These are phyloP conservation scores for Funneliformis mosseae DNA, from an alignment of 192 early-diverging fungal genomes.

Conservation along the genomic window DNA sequence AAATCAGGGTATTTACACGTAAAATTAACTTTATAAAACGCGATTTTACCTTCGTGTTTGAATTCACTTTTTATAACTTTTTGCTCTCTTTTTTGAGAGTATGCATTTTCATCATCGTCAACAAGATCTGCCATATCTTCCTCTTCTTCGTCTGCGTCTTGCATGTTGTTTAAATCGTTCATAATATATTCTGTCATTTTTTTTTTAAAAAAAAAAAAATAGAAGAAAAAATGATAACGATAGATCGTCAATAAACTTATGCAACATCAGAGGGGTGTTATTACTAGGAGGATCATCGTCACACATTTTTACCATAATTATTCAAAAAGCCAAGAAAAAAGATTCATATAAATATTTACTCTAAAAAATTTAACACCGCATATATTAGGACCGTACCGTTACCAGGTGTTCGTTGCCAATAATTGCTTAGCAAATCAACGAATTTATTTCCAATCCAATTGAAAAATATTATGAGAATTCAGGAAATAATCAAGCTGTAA, in stretches of 20 bases:
- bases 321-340: no score
- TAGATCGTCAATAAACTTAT: no score
- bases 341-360: no score
- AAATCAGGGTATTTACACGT: background rate
- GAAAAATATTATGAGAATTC: background rate
- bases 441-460: background rate
- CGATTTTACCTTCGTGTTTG: constrained; percentile 24
- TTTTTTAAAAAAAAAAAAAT: no score
- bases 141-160: background rate
- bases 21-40: background rate
- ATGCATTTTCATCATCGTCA: constrained; percentile 12
- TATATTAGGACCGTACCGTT: no score
- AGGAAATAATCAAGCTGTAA: no score
- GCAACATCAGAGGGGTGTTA: no score
- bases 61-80: constrained; percentile 28
- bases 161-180: constrained; percentile 5
- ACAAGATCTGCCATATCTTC: constrained; percentile 10
- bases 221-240: no score
- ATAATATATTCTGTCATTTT: background rate
- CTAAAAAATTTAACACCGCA: no score
- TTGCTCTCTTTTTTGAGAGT: constrained; percentile 1
- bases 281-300: no score
- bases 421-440: constrained; percentile 28
- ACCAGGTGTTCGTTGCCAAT: no score
- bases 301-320: no score